Conservation (phyloP, 192 early-diverging fungal genomes). For the Diversispora eburnea region DNA sequence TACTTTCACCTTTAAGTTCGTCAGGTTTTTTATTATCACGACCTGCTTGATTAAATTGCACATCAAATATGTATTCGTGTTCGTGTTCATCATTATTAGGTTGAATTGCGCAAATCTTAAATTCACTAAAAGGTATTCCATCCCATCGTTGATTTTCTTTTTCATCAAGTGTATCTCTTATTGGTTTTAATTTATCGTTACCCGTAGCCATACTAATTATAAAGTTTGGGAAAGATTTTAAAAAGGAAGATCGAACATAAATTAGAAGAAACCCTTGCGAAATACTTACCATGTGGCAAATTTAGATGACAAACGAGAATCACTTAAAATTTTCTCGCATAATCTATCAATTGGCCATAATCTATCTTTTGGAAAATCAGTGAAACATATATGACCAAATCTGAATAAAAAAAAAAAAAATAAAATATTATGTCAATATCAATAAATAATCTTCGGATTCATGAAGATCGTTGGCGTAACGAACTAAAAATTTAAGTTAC, state of each 20-base stretch:
- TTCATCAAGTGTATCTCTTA: slow-evolving; percentile 32
- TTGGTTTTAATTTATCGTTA: slow-evolving; percentile 13
- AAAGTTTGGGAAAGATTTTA: background rate
- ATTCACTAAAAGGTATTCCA: slow-evolving; percentile 9
- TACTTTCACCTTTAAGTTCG: slow-evolving; percentile 3
- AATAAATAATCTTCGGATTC: background rate
- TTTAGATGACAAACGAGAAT: slow-evolving; percentile 30
- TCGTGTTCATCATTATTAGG: background rate
- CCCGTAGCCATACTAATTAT: slow-evolving; percentile 31
- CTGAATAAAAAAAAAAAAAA: slow-evolving; percentile 6
- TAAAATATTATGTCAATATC: background rate
- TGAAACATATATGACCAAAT: slow-evolving; percentile 41
- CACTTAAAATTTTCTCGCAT: slow-evolving; percentile 31
- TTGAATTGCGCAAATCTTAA: slow-evolving; percentile 4
- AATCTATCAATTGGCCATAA: slow-evolving; percentile 23
- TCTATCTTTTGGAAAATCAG: slow-evolving; percentile 33
- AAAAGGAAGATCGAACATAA: background rate
- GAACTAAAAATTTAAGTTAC: background rate
- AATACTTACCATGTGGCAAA: slow-evolving; percentile 36
- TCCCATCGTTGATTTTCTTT: slow-evolving; percentile 11
- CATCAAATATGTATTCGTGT: slow-evolving; percentile 10
- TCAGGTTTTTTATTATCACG: too few relatives aligned
- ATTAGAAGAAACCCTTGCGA: background rate
- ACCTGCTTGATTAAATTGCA: slow-evolving; percentile 19
- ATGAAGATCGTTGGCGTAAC: too few relatives aligned